Percentiles rank a stretch among this genome's conserved stretches.
Conservation (phyloP, 140 eudicot species). For the Oenanthe javanica region DNA sequence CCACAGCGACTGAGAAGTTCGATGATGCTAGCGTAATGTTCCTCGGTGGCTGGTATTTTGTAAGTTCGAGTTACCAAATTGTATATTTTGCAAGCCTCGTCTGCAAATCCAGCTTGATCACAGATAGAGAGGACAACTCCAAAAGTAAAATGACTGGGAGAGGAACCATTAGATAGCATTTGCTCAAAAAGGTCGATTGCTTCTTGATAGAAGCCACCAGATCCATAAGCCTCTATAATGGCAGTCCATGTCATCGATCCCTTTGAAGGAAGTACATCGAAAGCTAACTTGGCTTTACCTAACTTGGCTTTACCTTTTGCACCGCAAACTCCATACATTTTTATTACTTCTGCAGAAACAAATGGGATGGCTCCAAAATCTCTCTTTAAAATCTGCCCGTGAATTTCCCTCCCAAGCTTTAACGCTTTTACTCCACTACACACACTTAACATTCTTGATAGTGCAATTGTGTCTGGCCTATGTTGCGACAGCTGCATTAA, state of each 20-base stretch:
- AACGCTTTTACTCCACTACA: conserved; percentile 41
- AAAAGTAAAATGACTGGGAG: conserved; percentile 55
- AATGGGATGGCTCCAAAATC: conserved; percentile 45
- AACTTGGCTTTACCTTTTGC: conserved; percentile 24
- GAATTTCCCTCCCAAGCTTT: conserved; percentile 78
- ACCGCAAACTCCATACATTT: conserved; percentile 65
- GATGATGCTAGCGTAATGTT: conserved; percentile 47
- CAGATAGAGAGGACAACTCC: conserved; percentile 49
- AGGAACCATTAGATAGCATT: conserved; percentile 46
- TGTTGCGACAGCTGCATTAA: conserved; percentile 60
- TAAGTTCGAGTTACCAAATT: conserved; percentile 41
- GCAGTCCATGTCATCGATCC: conserved; percentile 79
- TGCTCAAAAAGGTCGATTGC: conserved; percentile 48
- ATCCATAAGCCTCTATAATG: conserved; percentile 63
- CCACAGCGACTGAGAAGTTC: conserved; percentile 40
- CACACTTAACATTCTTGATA: conserved; percentile 43
- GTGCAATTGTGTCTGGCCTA: conserved; percentile 68
- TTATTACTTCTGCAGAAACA: conserved; percentile 58
- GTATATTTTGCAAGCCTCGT: conserved; percentile 54
- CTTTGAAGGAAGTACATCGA: conserved; percentile 41
- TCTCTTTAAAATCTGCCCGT: conserved; percentile 66
- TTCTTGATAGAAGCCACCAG: conserved; percentile 31
- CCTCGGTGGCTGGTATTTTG: conserved; percentile 38
- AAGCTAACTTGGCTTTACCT: conserved; percentile 41
- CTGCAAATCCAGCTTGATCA: conserved; percentile 64